phyloP scores from a whole-genome alignment of 106 monocot genomes.

The Apostasia ramifera region DNA sequence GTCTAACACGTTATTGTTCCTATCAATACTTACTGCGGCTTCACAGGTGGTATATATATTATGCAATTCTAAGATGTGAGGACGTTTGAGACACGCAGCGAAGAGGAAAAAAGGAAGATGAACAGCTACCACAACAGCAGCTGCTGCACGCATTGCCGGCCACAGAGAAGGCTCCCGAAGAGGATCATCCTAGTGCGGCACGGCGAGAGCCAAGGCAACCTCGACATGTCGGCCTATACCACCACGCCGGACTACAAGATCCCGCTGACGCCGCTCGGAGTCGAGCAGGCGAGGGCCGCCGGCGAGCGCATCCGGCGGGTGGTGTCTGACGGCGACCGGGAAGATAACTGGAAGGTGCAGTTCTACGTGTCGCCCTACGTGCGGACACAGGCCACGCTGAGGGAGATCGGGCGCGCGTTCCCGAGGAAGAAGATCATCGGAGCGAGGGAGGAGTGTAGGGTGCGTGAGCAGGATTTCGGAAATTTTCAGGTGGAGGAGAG shows the following conservation, averaged over 20 bases:
- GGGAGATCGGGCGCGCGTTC: slow-evolving; percentile 73
- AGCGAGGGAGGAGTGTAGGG: slow-evolving; percentile 81
- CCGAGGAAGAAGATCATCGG: slow-evolving; percentile 47
- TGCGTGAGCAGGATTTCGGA: slow-evolving; percentile 94
- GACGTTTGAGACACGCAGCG: too few relatives aligned
- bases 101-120: too few relatives aligned
- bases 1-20: too few relatives aligned
- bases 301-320: slow-evolving; percentile 29
- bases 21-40: too few relatives aligned
- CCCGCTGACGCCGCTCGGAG: slow-evolving; percentile 56
- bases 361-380: slow-evolving; percentile 82
- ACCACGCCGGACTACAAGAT: slow-evolving; percentile 86
- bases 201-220: slow-evolving; percentile 90
- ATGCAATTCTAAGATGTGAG: too few relatives aligned
- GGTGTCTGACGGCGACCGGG: slow-evolving; percentile 15
- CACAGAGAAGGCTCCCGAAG: slow-evolving; percentile 47
- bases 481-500: slow-evolving; percentile 94
- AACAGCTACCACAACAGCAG: background rate
- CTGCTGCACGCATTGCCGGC: slow-evolving; percentile 2
- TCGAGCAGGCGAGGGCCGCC: slow-evolving; percentile 57
- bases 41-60: too few relatives aligned
- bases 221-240: slow-evolving; percentile 71
- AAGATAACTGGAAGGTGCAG: slow-evolving; percentile 58
- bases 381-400: slow-evolving; percentile 67
- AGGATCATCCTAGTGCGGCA: slow-evolving; percentile 83